phyloP scores from a whole-genome alignment of 345 rosid species.

The Cardamine chenopodiifolia region DNA sequence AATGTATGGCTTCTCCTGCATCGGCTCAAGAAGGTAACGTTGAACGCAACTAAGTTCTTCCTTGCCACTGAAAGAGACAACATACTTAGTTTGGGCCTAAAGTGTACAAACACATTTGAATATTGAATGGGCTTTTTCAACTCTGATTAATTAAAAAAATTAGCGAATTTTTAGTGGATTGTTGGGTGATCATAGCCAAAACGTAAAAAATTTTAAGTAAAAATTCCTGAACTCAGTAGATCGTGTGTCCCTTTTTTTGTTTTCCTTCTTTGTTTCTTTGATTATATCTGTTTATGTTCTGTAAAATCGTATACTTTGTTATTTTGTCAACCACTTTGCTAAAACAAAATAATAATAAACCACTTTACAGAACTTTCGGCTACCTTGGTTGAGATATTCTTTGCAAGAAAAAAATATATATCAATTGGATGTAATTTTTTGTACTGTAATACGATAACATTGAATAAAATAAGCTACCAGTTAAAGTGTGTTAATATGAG shows the following conservation, averaged over 20 bases:
- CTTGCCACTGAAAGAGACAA: constrained; percentile 18
- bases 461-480: background rate
- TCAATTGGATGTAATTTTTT: background rate
- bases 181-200: no score
- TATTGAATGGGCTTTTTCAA: constrained; percentile 6
- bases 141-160: background rate
- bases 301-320: background rate
- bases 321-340: background rate
- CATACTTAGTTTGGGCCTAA: constrained; percentile 35
- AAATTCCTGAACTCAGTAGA: no score
- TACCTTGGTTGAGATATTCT: background rate
- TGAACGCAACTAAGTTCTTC: constrained; percentile 12
- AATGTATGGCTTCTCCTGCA: constrained; percentile 16
- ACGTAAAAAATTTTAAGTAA: no score
- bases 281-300: background rate
- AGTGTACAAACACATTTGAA: background rate
- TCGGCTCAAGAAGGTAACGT: constrained; percentile 16
- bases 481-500: background rate
- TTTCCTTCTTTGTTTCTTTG: no score
- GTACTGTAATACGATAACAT: background rate
- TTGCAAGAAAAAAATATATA: background rate
- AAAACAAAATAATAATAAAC: background rate
- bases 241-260: no score
- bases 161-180: background rate
- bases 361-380: background rate